Percentiles rank a stretch among this genome's conserved stretches.
These are phyloP conservation scores for Ustulina deusta DNA, from an alignment of 2,329 filamentous ascomycete species.

Conservation along the genomic window DNA sequence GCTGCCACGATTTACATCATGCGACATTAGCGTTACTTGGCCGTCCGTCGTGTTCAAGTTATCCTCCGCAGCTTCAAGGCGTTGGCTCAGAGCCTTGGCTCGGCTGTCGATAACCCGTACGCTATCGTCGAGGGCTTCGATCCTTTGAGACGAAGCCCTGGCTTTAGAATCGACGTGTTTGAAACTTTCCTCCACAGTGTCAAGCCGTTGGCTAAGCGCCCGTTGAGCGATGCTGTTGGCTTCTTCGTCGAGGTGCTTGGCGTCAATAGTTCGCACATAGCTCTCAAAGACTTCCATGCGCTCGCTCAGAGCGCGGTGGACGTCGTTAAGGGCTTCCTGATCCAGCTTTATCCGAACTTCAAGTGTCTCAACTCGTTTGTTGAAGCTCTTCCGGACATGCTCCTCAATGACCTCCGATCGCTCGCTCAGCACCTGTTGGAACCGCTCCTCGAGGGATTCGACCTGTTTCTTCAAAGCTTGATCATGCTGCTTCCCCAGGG, in stretches of 20 bases:
- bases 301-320: conserved; percentile 42
- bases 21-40: conserved; percentile 45
- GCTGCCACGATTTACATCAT: conserved; percentile 45
- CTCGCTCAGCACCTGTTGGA: conserved; percentile 38
- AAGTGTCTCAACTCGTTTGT: conserved; percentile 44
- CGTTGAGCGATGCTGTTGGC: conserved; percentile 43
- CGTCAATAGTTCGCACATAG: conserved; percentile 44
- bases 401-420: conserved; percentile 41
- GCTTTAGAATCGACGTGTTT: conserved; percentile 42
- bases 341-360: conserved; percentile 46
- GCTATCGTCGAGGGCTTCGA: conserved; percentile 47
- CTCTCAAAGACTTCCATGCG: conserved; percentile 46
- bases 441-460: conserved; percentile 39
- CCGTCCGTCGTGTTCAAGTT: conserved; percentile 43
- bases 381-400: conserved; percentile 42
- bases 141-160: conserved; percentile 41
- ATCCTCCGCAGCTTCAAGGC: conserved; percentile 46
- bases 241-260: conserved; percentile 48
- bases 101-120: conserved; percentile 45
- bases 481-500: conserved; percentile 37
- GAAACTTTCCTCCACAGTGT: conserved; percentile 40
- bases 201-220: conserved; percentile 43
- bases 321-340: conserved; percentile 44
- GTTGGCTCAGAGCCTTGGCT: conserved; percentile 45
- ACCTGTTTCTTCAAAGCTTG: conserved; percentile 35